Conservation (phyloP, 2,329 filamentous ascomycete species). For the Fusarium dlaminii region DNA sequence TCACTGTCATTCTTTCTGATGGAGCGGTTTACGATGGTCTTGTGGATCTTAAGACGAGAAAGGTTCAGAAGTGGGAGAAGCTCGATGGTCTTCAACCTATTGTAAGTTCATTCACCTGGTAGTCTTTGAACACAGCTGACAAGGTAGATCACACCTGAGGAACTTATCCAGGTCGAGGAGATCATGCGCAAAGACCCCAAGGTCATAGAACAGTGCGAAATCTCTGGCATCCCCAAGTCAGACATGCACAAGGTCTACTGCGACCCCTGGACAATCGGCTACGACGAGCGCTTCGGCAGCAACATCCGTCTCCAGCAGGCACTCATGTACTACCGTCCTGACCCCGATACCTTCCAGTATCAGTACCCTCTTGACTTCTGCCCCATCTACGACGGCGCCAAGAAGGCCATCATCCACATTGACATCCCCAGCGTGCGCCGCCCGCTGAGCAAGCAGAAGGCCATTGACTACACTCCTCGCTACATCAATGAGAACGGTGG, state of each 20-base stretch:
- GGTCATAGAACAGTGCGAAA: slow-evolving; percentile 88
- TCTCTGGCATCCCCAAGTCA: slow-evolving; percentile 80
- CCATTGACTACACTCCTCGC: slow-evolving; percentile 82
- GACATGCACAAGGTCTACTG: slow-evolving; percentile 98
- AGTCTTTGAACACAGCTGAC: slow-evolving; percentile 7
- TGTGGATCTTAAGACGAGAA: slow-evolving; percentile 74
- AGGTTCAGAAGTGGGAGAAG: slow-evolving; percentile 78
- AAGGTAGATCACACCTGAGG: slow-evolving; percentile 84
- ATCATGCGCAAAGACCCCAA: slow-evolving; percentile 80
- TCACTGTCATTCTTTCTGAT: slow-evolving; percentile 81
- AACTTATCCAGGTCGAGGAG: slow-evolving; percentile 82
- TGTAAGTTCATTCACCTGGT: slow-evolving; percentile 53
- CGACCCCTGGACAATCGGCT: slow-evolving; percentile 96
- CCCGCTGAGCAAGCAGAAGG: slow-evolving; percentile 74
- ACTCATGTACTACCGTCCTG: slow-evolving; percentile 92
- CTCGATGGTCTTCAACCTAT: slow-evolving; percentile 84
- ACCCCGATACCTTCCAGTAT: slow-evolving; percentile 88
- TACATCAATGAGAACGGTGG: slow-evolving; percentile 78
- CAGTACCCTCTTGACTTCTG: slow-evolving; percentile 93
- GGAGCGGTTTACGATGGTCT: slow-evolving; percentile 86
- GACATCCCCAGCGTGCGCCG: slow-evolving; percentile 82
- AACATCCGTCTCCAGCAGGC: slow-evolving; percentile 86
- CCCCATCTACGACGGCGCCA: slow-evolving; percentile 87
- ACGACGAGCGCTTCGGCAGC: slow-evolving; percentile 88
- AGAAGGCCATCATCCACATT: slow-evolving; percentile 81